Conservation (phyloP, 768 basidiomycete genomes). For the Amanita polypyramis region DNA sequence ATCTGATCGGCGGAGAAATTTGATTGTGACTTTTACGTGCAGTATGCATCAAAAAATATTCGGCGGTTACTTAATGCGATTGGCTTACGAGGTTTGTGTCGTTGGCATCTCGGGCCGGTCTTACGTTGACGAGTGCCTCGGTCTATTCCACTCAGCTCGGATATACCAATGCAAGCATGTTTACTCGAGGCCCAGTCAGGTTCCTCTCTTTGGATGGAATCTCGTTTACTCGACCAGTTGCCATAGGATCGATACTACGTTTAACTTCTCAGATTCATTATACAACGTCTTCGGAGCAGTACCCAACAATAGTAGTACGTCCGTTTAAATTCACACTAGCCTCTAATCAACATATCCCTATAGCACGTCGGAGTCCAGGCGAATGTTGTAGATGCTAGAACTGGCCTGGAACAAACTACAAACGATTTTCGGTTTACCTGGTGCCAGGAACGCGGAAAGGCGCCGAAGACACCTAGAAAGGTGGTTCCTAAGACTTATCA, state of each 20-base stretch:
- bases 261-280: slow-evolving; percentile 63
- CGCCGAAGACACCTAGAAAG: slow-evolving; percentile 24
- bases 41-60: slow-evolving; percentile 81
- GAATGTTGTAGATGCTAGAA: slow-evolving; percentile 59
- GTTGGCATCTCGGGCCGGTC: background rate
- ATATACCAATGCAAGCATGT: slow-evolving; percentile 59
- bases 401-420: slow-evolving; percentile 53
- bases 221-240: slow-evolving; percentile 69
- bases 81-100: slow-evolving; percentile 55
- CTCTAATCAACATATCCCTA: background rate
- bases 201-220: slow-evolving; percentile 78
- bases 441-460: slow-evolving; percentile 32
- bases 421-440: slow-evolving; percentile 76
- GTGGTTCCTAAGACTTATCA: slow-evolving; percentile 65
- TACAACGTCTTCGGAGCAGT: slow-evolving; percentile 36
- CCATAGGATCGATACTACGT: slow-evolving; percentile 74
- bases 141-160: no score
- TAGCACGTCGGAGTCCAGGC: slow-evolving; percentile 68
- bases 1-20: background rate
- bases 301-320: slow-evolving; percentile 51
- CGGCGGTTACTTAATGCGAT: slow-evolving; percentile 57
- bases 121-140: no score
- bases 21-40: background rate
- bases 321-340: background rate
- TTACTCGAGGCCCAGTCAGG: slow-evolving; percentile 53